Percentiles rank a stretch among this genome's conserved stretches.
These are phyloP conservation scores for Mallotus japonicus DNA, from an alignment of 441 rosid genomes.

Conservation along the genomic window DNA sequence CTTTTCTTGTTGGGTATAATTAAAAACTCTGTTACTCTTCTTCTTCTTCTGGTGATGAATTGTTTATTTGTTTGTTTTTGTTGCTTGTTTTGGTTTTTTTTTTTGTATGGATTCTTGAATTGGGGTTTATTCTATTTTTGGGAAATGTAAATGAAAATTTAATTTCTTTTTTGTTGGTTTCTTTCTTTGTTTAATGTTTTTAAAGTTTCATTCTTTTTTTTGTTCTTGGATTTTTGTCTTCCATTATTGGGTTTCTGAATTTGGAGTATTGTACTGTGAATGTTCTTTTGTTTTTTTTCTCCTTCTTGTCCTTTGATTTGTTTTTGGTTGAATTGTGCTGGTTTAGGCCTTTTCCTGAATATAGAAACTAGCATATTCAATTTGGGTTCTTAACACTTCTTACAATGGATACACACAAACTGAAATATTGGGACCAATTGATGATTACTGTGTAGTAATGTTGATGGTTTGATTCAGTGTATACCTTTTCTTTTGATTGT, in stretches of 20 bases:
- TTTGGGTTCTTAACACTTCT: neutral
- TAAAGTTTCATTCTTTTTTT: neutral
- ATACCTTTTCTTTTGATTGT: slow-evolving; percentile 10
- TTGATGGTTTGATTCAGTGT: neutral
- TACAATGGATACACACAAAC: neutral
- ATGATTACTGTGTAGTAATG: neutral
- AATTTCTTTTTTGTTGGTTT: neutral
- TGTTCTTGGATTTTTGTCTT: neutral
- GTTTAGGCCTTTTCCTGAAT: neutral
- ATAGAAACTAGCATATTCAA: neutral
- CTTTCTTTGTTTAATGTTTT: neutral
- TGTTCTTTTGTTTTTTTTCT: neutral
- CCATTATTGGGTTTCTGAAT: neutral
- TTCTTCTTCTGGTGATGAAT: neutral
- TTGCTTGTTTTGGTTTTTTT: neutral
- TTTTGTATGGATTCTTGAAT: neutral
- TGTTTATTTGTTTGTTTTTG: neutral
- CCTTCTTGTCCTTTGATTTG: neutral
- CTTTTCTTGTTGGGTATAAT: slow-evolving; percentile 79
- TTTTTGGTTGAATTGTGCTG: slow-evolving; percentile 8
- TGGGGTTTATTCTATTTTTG: neutral
- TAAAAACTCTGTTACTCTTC: neutral
- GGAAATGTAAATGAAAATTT: neutral
- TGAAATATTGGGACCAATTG: neutral
- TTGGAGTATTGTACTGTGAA: neutral